These are phyloP conservation scores for Neoboletus brunneissimus DNA, from an alignment of 768 basidiomycete species.

Conservation along the genomic window DNA sequence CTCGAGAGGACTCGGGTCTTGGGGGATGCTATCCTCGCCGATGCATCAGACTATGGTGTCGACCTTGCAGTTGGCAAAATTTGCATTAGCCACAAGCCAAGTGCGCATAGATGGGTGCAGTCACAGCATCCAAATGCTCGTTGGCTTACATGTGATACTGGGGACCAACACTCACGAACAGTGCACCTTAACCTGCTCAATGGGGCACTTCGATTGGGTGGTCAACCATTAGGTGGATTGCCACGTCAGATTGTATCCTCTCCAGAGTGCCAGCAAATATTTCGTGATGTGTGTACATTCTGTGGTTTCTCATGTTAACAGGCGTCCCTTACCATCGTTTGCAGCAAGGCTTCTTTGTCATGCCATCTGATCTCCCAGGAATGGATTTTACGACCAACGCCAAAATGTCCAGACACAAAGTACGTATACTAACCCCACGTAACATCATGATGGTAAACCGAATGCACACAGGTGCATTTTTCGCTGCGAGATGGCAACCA, in stretches of 20 bases:
- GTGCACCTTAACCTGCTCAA: conserved; percentile 7
- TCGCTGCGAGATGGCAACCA: neutral
- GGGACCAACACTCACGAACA: neutral
- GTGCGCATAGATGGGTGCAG: conserved; percentile 8
- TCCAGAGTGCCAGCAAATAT: conserved; percentile 1
- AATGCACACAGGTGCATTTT: conserved; percentile 15
- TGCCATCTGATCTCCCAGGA: neutral
- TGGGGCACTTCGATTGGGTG: conserved; percentile 17
- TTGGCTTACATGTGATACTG: conserved; percentile 12
- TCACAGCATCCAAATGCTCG: conserved; percentile 1
- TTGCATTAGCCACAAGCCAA: conserved; percentile 5
- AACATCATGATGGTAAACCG: neutral
- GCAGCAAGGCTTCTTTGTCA: neutral
- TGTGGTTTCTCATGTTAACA: neutral
- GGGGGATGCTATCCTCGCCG: neutral
- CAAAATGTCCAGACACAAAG: neutral
- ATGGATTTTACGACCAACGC: neutral
- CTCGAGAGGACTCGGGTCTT: conserved; percentile 17
- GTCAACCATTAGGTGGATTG: conserved; percentile 10
- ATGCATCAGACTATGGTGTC: conserved; percentile 4
- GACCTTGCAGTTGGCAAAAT: conserved; percentile 11
- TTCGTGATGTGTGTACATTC: neutral
- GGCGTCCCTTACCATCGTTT: neutral
- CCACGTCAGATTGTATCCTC: neutral
- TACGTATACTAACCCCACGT: neutral